Percentiles rank a stretch among this genome's conserved stretches.
Evolutionary conservation across 495 filamentous ascomycete genomes (phyloP).

Genomic region (Barbatosphaeria neglecta): DNA sequence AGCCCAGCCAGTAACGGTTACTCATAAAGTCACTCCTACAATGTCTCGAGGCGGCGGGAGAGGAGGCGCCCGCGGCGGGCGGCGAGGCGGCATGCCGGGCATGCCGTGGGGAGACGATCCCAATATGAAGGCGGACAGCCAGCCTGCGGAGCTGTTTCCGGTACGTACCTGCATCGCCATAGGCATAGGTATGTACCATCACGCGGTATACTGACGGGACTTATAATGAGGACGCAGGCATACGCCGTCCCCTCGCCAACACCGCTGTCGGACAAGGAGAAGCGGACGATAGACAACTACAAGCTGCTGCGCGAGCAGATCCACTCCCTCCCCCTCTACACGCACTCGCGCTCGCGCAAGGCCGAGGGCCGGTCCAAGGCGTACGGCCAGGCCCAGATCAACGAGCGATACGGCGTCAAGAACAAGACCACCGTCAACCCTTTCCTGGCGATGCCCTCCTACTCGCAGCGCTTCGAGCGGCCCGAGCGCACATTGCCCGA

Average conservation of each 20-base stretch:
- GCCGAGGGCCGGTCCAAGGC: constrained; percentile 10
- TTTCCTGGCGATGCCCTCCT: constrained; percentile 38
- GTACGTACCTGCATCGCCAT: constrained; percentile 3
- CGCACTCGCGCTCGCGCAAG: constrained; percentile 19
- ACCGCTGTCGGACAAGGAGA: constrained; percentile 25
- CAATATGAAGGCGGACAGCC: constrained; percentile 12
- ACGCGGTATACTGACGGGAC: not conserved
- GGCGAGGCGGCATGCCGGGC: constrained; percentile 12
- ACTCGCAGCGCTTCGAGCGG: constrained; percentile 33
- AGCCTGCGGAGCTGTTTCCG: constrained; percentile 18
- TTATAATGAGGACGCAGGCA: constrained; percentile 15
- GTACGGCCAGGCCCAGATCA: constrained; percentile 39
- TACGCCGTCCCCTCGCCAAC: constrained; percentile 30
- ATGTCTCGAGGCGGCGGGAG: constrained; percentile 24
- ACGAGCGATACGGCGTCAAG: constrained; percentile 34
- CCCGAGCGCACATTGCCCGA: constrained; percentile 35
- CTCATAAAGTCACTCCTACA: no score
- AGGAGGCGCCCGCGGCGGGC: constrained; percentile 21
- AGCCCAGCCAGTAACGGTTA: no score
- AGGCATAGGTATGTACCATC: not conserved
- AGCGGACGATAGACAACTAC: constrained; percentile 31
- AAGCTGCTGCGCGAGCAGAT: constrained; percentile 34
- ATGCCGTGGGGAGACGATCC: constrained; percentile 13
- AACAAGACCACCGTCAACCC: constrained; percentile 38
- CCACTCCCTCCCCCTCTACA: constrained; percentile 39